phyloP scores from a whole-genome alignment of 164 flowering plant genomes.

The Warburgia ugandensis region DNA sequence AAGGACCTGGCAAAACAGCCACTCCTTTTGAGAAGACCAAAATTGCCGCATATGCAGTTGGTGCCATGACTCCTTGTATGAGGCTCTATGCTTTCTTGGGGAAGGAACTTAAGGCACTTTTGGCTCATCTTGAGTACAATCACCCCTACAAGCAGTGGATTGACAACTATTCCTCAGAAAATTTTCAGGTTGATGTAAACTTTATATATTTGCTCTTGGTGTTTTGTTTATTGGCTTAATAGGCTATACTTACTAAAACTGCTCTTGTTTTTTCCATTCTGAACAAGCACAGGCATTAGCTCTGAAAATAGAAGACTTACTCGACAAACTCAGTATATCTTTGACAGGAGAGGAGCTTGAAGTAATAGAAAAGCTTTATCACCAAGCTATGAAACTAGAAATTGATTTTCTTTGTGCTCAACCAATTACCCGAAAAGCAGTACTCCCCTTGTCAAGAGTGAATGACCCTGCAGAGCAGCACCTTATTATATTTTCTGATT shows the following conservation, averaged over 20 bases:
- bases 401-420: conserved; percentile 77
- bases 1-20: conserved; percentile 75
- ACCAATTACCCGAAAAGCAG: conserved; percentile 51
- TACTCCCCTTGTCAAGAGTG: conserved; percentile 59
- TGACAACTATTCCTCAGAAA: conserved; percentile 54
- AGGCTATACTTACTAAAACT: not conserved
- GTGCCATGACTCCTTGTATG: conserved; percentile 94
- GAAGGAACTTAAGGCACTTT: conserved; percentile 46
- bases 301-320: conserved; percentile 72
- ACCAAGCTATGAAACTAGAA: conserved; percentile 86
- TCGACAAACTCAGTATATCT: conserved; percentile 85
- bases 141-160: conserved; percentile 82
- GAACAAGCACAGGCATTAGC: conserved; percentile 48
- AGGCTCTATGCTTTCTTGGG: conserved; percentile 80
- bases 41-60: conserved; percentile 86
- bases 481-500: conserved; percentile 78
- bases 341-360: conserved; percentile 94
- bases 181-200: conserved; percentile 55
- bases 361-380: conserved; percentile 85
- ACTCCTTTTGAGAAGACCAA: conserved; percentile 97
- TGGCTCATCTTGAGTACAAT: conserved; percentile 27
- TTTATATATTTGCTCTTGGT: not conserved
- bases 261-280: not conserved
- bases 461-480: conserved; percentile 39
- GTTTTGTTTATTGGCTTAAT: not conserved